These are phyloP conservation scores for Acacia acuminata DNA, from an alignment of 306 rosid species.

Conservation along the genomic window DNA sequence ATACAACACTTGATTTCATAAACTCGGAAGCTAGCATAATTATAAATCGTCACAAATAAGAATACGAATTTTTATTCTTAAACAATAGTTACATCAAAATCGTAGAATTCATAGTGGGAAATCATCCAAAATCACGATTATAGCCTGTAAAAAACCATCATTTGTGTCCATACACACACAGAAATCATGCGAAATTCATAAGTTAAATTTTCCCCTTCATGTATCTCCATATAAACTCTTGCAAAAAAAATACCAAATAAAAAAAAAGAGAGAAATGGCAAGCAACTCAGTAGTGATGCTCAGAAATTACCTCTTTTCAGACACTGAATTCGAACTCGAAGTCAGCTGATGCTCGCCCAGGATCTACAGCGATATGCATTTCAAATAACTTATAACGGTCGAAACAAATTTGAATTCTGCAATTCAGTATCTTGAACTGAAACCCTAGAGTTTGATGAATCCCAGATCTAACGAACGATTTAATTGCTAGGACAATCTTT, in stretches of 20 bases:
- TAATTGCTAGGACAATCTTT: conserved; percentile 1
- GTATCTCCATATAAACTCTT: not conserved
- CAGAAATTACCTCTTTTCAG: conserved; percentile 22
- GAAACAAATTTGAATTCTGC: conserved; percentile 27
- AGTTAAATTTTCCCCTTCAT: not conserved
- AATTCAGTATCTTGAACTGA: conserved; percentile 39
- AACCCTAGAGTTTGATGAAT: conserved; percentile 54
- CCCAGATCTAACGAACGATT: conserved; percentile 33
- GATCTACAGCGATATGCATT: conserved; percentile 51
- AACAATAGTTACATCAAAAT: not conserved
- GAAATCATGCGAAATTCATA: conserved; percentile 17
- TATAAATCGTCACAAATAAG: conserved; percentile 26
- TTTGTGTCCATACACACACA: not conserved
- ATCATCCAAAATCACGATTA: not conserved
- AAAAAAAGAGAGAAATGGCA: not conserved
- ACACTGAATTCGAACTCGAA: conserved; percentile 32
- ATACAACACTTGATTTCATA: not conserved
- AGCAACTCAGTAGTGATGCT: conserved; percentile 9
- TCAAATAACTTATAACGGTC: conserved; percentile 34
- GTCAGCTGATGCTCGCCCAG: conserved; percentile 42
- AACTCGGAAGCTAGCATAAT: conserved; percentile 1
- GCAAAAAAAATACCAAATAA: not conserved
- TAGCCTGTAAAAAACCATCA: conserved; percentile 1
- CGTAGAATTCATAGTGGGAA: not conserved
- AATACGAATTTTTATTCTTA: not conserved